phyloP scores from a whole-genome alignment of 1,284 basidiomycete species.

The Exsudoporus floridanus region DNA sequence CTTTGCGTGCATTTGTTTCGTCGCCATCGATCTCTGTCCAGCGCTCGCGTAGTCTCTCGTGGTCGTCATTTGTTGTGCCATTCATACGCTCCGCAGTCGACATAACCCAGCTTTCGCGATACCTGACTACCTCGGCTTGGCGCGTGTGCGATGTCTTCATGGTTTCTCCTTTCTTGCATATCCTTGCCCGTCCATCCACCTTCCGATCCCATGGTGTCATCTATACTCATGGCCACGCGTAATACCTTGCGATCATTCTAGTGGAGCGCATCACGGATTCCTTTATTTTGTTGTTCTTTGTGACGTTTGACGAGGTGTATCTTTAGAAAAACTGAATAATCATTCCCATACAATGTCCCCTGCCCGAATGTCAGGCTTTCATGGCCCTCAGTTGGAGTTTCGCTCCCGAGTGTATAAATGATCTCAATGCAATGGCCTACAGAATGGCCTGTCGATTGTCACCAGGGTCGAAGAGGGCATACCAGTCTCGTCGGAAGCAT shows the following conservation, averaged over 20 bases:
- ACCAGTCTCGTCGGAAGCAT: too few relatives aligned
- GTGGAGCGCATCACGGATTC: constrained; percentile 12
- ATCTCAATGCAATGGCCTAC: too few relatives aligned
- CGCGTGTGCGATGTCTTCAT: constrained; percentile 11
- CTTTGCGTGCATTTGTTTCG: constrained; percentile 14
- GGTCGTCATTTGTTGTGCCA: constrained; percentile 16
- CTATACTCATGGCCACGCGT: constrained; percentile 1
- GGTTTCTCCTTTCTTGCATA: constrained; percentile 27
- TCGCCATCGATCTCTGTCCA: constrained; percentile 19
- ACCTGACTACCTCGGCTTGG: constrained; percentile 16
- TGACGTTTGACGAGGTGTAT: constrained; percentile 30
- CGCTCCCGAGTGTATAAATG: neutral
- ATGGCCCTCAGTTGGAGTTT: neutral
- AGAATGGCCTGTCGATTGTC: too few relatives aligned
- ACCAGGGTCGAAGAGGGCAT: too few relatives aligned
- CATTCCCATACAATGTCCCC: neutral
- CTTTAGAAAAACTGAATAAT: constrained; percentile 28
- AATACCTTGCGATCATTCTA: constrained; percentile 7
- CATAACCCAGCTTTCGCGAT: constrained; percentile 12
- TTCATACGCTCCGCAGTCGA: constrained; percentile 5
- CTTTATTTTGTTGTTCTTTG: constrained; percentile 13
- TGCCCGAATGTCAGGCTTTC: neutral
- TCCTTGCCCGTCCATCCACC: constrained; percentile 1
- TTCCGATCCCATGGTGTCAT: neutral
- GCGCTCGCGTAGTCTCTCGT: constrained; percentile 12